Evolutionary conservation across 202 grass and related monocot species (phyloP), one percentile per base, ranked within the genome.

Genomic region (Dendrocalamus latiflorus): DNA sequence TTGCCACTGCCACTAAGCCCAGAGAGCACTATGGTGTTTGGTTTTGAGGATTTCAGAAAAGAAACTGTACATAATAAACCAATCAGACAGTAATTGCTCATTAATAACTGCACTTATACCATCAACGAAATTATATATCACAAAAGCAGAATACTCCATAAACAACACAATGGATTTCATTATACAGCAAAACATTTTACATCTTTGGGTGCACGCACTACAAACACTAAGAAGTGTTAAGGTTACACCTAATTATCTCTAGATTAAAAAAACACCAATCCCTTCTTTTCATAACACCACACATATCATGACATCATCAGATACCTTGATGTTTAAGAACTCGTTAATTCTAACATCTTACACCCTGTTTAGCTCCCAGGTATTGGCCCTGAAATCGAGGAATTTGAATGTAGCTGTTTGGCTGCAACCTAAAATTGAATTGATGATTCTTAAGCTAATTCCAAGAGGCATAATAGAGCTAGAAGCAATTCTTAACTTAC

Each of bases 1-100:
- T 98, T 98, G n/a, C 95, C 95, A 79, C 95, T 85, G 30, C 92
- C 92, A 86, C 56, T 93, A 54, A 98, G 83, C 72, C 95, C 92
- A 68, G 92, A 91, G 69, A 98, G 85, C 70, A 91, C 73, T 41
- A 98, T 85, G 26, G 95, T 95, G 55, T 93, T 95, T 6, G 91
- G 65, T 80, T 98, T 95, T 0, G 90, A 91, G 59, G 86, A 85
- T 85, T 87, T 91, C 37, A 93, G 58, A 15, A 85, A 85, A 82
- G 80, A 93, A 64, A 88, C 92, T 98, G 85, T 33, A 48, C 28
- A 48, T 3, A 49, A 58, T 72, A 62, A 47, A 63, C 37, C 38
- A 53, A 24, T 3, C 28, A 69, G 17, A 22, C 20, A 50, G 10
- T 9, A 64, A 65, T 59, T 75, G 25, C 25, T 30, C 34, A 3